These are phyloP conservation scores for Fusarium pilosicola DNA, from an alignment of 2,329 filamentous ascomycete genomes.

Conservation along the genomic window DNA sequence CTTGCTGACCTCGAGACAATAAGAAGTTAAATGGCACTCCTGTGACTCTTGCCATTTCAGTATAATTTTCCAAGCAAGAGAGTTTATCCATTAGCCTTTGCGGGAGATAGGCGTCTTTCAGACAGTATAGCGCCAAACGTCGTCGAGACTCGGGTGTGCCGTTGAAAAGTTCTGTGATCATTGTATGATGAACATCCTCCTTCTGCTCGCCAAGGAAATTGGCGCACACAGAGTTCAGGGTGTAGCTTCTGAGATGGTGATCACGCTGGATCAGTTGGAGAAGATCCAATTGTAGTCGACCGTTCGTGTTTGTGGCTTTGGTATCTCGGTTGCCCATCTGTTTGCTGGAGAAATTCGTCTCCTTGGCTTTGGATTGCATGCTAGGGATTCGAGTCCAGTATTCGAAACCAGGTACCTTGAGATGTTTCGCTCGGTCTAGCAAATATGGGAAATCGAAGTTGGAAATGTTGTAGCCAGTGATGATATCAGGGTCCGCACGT, in stretches of 20 bases:
- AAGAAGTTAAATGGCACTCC: slow-evolving; percentile 97
- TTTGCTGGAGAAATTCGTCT: slow-evolving; percentile 93
- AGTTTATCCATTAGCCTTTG: slow-evolving; percentile 96
- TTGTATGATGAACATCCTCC: slow-evolving; percentile 97
- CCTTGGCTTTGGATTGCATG: slow-evolving; percentile 75
- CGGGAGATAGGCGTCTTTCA: slow-evolving; percentile 97
- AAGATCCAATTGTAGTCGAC: slow-evolving; percentile 89
- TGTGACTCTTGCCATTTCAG: slow-evolving; percentile 99
- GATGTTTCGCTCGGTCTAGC: slow-evolving; percentile 83
- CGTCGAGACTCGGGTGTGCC: slow-evolving; percentile 92
- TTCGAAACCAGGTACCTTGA: slow-evolving; percentile 83
- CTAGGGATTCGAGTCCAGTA: slow-evolving; percentile 86
- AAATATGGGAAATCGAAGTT: slow-evolving; percentile 99
- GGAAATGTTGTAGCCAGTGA: slow-evolving; percentile 98
- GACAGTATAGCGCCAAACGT: slow-evolving; percentile 91
- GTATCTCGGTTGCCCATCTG: slow-evolving; percentile 98
- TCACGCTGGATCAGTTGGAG: slow-evolving; percentile 96
- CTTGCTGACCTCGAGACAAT: slow-evolving; percentile 90
- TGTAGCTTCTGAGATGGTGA: slow-evolving; percentile 95
- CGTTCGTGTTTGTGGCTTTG: slow-evolving; percentile 94
- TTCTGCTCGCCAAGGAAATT: slow-evolving; percentile 98
- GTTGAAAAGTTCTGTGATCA: slow-evolving; percentile 99
- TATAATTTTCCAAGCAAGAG: slow-evolving; percentile 98
- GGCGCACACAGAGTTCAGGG: slow-evolving; percentile 93
- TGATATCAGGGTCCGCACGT: slow-evolving; percentile 93